Conservation (phyloP, 108 stramenopile species). For the Mediolabrus comicus region DNA sequence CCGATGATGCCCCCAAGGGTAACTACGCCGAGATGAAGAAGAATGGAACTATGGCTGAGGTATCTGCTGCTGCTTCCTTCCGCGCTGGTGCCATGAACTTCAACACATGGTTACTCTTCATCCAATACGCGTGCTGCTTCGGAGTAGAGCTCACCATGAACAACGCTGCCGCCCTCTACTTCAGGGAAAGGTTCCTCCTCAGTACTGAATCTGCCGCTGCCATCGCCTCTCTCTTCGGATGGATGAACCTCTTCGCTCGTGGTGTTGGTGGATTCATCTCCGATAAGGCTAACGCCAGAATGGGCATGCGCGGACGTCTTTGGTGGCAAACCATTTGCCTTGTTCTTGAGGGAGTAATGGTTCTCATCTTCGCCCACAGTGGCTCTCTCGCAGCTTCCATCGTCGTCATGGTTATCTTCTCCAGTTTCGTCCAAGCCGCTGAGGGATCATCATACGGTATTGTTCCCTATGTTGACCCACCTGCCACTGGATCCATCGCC, state of each 20-base stretch:
- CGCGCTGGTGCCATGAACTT: conserved; percentile 68
- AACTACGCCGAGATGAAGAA: conserved; percentile 75
- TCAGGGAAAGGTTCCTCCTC: conserved; percentile 69
- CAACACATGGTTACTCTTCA: conserved; percentile 85
- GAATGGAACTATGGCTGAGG: conserved; percentile 70
- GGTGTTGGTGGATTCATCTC: conserved; percentile 59
- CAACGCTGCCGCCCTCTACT: conserved; percentile 87
- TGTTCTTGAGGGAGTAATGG: conserved; percentile 35
- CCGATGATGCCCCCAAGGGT: conserved; percentile 88
- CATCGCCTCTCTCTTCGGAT: conserved; percentile 78
- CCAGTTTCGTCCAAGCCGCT: conserved; percentile 73
- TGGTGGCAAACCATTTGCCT: conserved; percentile 31
- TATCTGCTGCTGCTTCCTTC: conserved; percentile 72
- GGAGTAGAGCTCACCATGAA: conserved; percentile 91
- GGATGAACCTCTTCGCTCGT: conserved; percentile 73
- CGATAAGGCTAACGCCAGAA: conserved; percentile 48
- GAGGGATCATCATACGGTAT: conserved; percentile 77
- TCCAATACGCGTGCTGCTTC: conserved; percentile 90
- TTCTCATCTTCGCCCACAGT: conserved; percentile 57
- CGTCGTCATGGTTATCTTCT: conserved; percentile 71
- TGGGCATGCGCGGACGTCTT: conserved; percentile 59
- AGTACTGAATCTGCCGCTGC: conserved; percentile 73
- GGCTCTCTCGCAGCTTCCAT: conserved; percentile 56
- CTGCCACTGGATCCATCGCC: conserved; percentile 66
- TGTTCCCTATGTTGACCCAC: conserved; percentile 76